Evolutionary conservation across 2,329 filamentous ascomycete species (phyloP).

Genomic region (Fusarium stilboides): DNA sequence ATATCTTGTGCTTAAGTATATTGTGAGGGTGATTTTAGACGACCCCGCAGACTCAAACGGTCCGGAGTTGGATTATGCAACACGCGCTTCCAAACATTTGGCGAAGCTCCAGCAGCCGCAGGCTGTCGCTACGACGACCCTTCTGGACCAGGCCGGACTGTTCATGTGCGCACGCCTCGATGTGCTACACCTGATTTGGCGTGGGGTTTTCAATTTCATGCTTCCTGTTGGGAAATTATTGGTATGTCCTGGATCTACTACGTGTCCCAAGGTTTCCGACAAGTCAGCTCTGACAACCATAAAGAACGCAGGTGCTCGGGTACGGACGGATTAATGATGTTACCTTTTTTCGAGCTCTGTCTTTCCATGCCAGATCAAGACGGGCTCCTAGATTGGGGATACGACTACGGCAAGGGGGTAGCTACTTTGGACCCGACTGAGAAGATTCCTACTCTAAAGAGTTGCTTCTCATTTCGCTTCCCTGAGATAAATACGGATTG

Average conservation of each 20-base stretch:
- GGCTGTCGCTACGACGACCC: constrained; percentile 9
- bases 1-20: neutral
- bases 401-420: constrained; percentile 29
- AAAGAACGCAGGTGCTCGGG: no score
- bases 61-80: constrained; percentile 29
- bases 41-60: neutral
- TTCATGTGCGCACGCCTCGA: neutral
- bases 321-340: neutral
- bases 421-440: neutral
- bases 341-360: constrained; percentile 16
- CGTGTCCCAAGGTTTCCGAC: neutral
- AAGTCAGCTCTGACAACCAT: no score
- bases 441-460: neutral
- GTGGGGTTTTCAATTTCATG: constrained; percentile 31
- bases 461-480: constrained; percentile 1
- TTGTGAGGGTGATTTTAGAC: constrained; percentile 3
- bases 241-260: neutral
- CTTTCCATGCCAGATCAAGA: constrained; percentile 19
- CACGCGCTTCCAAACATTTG: neutral
- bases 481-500: neutral
- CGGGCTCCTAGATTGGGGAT: constrained; percentile 27
- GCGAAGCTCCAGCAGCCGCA: constrained; percentile 9
- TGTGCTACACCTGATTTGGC: neutral
- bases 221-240: constrained; percentile 25
- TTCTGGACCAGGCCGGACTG: neutral